Evolutionary conservation across 2,329 filamentous ascomycete genomes (phyloP), one percentile per base, ranked within the genome.

Genomic region (Stemphylium lycopersici): DNA sequence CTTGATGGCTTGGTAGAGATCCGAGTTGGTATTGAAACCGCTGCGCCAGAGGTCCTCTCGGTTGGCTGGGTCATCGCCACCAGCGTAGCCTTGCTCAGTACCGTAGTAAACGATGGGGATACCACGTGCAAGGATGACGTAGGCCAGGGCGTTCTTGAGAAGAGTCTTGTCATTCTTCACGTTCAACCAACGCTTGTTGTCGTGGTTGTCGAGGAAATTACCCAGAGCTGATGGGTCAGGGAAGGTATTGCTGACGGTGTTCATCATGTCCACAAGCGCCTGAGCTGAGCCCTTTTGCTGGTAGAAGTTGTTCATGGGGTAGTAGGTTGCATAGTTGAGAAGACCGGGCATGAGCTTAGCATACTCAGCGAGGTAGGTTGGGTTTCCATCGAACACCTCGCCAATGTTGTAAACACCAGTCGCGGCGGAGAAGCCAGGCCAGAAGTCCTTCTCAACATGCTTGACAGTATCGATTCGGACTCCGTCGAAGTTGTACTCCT

Each of bases 381-480:
- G 78, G 58, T 82, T 76, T 24, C 83, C 84, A 29, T 84, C 77
- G 45, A 79, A 82, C 3, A 87, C 84, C 65, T 89, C 86, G 8
- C 86, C 86, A 12, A 87, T 77, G 4, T 80, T 77, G 68, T 86
- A 87, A 1, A 87, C 82, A 4, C 84, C 85, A 1, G 84, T 79
- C 2, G 80, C 81, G 6, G 76, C 62, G 18, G 79, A 74, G 61
- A 87, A 88, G 0, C 65, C 71, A 0, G 82, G 74, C 77, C 84
- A 86, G 70, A 87, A 89, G 10, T 77, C 77, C 56, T 81, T 80
- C 57, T 85, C 79, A 12, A 87, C 83, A 67, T 87, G 84, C 71
- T 85, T 86, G 57, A 84, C 84, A 0, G 83, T 86, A 58, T 87
- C 85, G 61, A 87, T 82, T 31, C 85, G 82, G 10, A 86, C 75